Conservation (phyloP, 768 basidiomycete genomes). For the Mycena alexandri region DNA sequence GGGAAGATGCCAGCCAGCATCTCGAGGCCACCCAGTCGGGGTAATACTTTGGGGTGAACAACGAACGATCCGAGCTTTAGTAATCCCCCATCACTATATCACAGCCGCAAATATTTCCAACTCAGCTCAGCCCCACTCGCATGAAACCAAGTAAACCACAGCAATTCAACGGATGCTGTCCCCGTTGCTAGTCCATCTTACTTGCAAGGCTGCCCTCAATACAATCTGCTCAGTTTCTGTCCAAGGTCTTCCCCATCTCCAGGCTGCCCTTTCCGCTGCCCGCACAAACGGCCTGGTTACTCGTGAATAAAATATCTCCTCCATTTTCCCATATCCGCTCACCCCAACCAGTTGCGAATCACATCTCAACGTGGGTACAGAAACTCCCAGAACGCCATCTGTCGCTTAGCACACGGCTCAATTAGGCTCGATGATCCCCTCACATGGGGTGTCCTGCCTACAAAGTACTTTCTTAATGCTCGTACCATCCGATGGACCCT, state of each 20-base stretch:
- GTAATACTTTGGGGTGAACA: too few species aligned
- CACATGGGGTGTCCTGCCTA: constrained; percentile 89
- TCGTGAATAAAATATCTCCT: constrained; percentile 26
- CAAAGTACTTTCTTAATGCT: constrained; percentile 68
- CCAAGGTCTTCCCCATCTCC: constrained; percentile 74
- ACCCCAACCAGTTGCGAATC: constrained; percentile 81
- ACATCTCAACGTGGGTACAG: constrained; percentile 85
- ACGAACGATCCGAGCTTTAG: too few species aligned
- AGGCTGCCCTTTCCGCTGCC: constrained; percentile 67
- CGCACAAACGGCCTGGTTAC: constrained; percentile 56
- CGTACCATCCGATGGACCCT: constrained; percentile 88
- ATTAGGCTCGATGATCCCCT: constrained; percentile 84
- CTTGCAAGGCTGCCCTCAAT: constrained; percentile 83
- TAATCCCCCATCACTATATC: too few species aligned
- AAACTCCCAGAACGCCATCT: constrained; percentile 1
- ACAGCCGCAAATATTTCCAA: too few species aligned
- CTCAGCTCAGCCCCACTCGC: too few species aligned
- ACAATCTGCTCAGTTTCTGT: constrained; percentile 79
- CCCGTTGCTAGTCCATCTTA: constrained; percentile 68
- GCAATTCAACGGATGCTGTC: constrained; percentile 10
- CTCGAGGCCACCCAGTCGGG: background rate
- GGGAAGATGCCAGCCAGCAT: background rate
- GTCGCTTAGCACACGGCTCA: constrained; percentile 14
- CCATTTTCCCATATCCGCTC: constrained; percentile 24
- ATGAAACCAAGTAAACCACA: too few species aligned